Evolutionary conservation across 148 eudicot genomes (phyloP).

Genomic region (Silene latifolia): DNA sequence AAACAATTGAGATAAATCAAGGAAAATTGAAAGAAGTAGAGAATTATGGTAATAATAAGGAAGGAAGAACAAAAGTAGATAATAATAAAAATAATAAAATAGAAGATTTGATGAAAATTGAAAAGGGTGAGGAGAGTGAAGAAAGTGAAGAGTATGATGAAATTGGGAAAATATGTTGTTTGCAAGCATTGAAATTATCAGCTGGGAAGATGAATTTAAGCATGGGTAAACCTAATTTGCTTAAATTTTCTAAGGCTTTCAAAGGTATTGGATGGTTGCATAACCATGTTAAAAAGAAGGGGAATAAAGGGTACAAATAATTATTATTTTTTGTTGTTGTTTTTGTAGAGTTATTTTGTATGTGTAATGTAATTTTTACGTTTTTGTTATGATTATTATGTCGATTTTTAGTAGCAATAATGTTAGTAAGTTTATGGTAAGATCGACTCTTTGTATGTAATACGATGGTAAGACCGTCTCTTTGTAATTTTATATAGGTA

Average conservation of each 20-base stretch:
- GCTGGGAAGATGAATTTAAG: constrained; percentile 81
- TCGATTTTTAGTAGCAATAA: too few species aligned
- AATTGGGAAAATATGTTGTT: constrained; percentile 60
- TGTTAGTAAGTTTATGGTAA: too few species aligned
- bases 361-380: too few species aligned
- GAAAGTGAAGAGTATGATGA: constrained; percentile 34
- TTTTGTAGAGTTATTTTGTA: too few species aligned
- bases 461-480: too few species aligned
- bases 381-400: too few species aligned
- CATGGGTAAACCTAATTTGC: constrained; percentile 56
- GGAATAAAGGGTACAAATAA: constrained; percentile 27
- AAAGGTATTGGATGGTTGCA: constrained; percentile 88
- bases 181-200: constrained; percentile 81
- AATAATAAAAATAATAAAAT: constrained; percentile 21
- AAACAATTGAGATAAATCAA: constrained; percentile 39
- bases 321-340: background rate
- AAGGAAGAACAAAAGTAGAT: constrained; percentile 25
- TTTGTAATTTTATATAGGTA: too few species aligned
- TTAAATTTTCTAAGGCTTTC: constrained; percentile 64
- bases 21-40: constrained; percentile 14
- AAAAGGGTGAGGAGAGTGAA: constrained; percentile 26
- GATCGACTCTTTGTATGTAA: too few species aligned
- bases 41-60: constrained; percentile 69
- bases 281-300: constrained; percentile 28
- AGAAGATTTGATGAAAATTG: constrained; percentile 13